These are phyloP conservation scores for Neltuma alba DNA, from an alignment of 306 rosid genomes.

Conservation along the genomic window DNA sequence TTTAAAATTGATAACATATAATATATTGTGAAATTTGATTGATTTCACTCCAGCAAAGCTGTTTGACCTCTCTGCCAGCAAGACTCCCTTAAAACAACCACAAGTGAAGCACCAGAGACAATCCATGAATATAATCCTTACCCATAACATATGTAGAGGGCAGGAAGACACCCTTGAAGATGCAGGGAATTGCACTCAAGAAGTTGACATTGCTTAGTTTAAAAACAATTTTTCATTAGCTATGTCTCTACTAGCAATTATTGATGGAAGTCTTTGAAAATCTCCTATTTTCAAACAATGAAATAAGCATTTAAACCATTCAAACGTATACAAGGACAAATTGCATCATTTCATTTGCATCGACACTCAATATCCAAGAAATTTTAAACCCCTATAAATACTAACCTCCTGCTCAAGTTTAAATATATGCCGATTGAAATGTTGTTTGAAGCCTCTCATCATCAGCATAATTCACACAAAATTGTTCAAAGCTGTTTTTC, in stretches of 20 bases:
- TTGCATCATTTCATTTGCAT: conserved; percentile 12
- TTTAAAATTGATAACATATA: neutral
- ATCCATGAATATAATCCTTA: neutral
- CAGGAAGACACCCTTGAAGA: neutral
- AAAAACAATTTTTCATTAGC: neutral
- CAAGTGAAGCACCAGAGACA: neutral
- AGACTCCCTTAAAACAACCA: neutral
- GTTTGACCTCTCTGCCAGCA: neutral
- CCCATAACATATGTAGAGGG: neutral
- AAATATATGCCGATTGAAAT: conserved; percentile 77
- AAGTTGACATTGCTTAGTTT: neutral
- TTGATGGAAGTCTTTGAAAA: conserved; percentile 5
- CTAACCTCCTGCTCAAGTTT: conserved; percentile 93
- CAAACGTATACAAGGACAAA: conserved; percentile 1
- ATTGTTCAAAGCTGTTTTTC: conserved; percentile 87
- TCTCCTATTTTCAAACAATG: neutral
- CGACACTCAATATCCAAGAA: neutral
- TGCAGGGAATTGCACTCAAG: neutral
- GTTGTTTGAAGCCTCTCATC: conserved; percentile 99
- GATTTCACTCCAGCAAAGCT: neutral
- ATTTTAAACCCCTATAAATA: neutral
- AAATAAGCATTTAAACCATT: conserved; percentile 10
- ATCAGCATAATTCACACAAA: conserved; percentile 93
- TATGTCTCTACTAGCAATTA: conserved; percentile 23
- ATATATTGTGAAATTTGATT: neutral